Evolutionary conservation across 306 rosid genomes (phyloP), one percentile per base, ranked within the genome.

Genomic region (Pyrus communis): DNA sequence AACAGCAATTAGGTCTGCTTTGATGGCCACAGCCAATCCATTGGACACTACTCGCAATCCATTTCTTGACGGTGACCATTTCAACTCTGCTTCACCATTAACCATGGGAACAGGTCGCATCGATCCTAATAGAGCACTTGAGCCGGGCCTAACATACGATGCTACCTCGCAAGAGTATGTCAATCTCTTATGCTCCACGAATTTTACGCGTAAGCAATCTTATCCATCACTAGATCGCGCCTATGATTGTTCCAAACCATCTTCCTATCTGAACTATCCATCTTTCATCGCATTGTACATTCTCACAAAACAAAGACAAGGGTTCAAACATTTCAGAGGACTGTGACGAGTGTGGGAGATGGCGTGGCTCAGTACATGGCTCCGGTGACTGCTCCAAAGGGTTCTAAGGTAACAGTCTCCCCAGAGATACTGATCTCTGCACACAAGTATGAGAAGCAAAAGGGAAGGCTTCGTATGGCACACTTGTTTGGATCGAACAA

Each of bases 161-260:
- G 89, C 84, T 22, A 76, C 89, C 6, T 80, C 75, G 61, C 88
- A 85, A 30, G 91, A 89, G 70, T 87, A 87, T 80, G 87, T 84
- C 38, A 75, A 85, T 69, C 79, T 87, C 28, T 79, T 90, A 11
- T 85, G 91, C 33, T 42, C 77, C 28, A 69, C 74, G n/a, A 71
- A 81, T 1, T 82, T 73, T 10, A 82, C 85, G 12, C 10, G 27
- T 11, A 79, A 76, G 30, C 84, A 85, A 80, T 89, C 79, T 11
- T 43, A 25, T 19, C 71, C 23, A 80, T 87, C 55, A 84, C 87
- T 13, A 80, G 88, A 62, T 83, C 85, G 10, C 2, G 73, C 78
- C 28, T 86, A 85, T 15, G 68, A 52, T 4, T 87, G 86, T 69
- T 80, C 75, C 12, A 72, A 75, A n/a, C 81, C 89, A n/a, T 83